A percentile compares a stretch with the other conserved stretches of the same genome.
phyloP scores from a whole-genome alignment of 2,329 filamentous ascomycete species.

The Epichloe festucae region DNA sequence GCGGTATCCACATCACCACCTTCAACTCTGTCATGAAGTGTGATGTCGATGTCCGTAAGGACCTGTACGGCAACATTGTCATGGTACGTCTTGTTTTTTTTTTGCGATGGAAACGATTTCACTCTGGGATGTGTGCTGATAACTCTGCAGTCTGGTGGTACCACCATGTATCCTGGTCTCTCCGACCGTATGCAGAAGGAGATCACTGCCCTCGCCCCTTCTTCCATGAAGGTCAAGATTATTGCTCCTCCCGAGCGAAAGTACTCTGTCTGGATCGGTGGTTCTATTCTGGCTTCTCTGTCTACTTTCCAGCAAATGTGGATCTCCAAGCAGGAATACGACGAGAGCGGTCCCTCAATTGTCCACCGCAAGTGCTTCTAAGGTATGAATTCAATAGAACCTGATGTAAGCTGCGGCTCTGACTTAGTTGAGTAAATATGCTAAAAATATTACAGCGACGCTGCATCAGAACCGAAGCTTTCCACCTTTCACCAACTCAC shows the following conservation, averaged over 20 bases:
- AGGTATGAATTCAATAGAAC: slow-evolving; percentile 34
- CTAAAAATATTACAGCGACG: slow-evolving; percentile 11
- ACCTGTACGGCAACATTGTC: slow-evolving; percentile 99
- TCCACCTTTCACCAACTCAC: slow-evolving; percentile 21
- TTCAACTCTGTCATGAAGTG: slow-evolving; percentile 99
- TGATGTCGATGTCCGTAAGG: slow-evolving; percentile 99
- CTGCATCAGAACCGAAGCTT: slow-evolving; percentile 20
- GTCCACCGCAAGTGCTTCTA: slow-evolving; percentile 99
- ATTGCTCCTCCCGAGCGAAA: slow-evolving; percentile 99
- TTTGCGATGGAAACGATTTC: background rate
- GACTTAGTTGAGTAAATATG: background rate
- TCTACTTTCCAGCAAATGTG: slow-evolving; percentile 99
- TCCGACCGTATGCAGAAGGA: slow-evolving; percentile 99
- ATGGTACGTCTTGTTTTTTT: slow-evolving; percentile 57
- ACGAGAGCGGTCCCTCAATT: slow-evolving; percentile 98
- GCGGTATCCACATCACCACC: slow-evolving; percentile 98
- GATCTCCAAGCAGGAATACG: slow-evolving; percentile 99
- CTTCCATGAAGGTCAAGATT: slow-evolving; percentile 99
- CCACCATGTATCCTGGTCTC: slow-evolving; percentile 99
- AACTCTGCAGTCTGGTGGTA: slow-evolving; percentile 81
- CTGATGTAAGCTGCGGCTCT: background rate
- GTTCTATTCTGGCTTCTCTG: slow-evolving; percentile 97
- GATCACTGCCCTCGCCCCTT: slow-evolving; percentile 97
- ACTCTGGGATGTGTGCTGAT: background rate
- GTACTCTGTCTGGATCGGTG: slow-evolving; percentile 99